Evolutionary conservation across 352 stramenopile genomes (phyloP), one percentile per base, ranked within the genome.

Genomic region (Globisporangium rhizosaccharum): DNA sequence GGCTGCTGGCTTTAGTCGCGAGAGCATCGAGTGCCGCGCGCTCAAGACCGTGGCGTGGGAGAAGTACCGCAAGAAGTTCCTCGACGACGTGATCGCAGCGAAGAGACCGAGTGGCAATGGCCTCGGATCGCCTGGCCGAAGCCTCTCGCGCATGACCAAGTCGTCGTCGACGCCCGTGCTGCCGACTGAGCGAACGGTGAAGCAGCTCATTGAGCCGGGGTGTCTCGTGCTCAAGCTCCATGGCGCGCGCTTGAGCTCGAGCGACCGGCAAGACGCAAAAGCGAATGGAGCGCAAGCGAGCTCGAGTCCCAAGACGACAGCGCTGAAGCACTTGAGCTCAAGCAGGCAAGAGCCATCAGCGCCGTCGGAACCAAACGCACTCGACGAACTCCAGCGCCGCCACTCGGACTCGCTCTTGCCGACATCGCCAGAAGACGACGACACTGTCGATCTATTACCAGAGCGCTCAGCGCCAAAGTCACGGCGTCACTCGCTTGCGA

Each of bases 31-130:
- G 55, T 87, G 71, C 42, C 79, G 83, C 3, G 80, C 82, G 2
- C 59, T 93, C 2, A 93, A 93, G 59, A 91, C 75, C 12, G 72
- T 89, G 15, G 79, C 74, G 2, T 93, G 83, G 83, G 83, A 93
- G 28, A 74, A 75, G 54, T 93, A 93, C 57, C 84, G 85, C 20
- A 79, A 85, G 56, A 56, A 67, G 10, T 89, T 85, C 53, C 70
- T 90, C 26, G 62, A 57, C 14, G 68, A 82, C 25, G 56, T 90
- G 26, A 59, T 85, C 49, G 49, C 57, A 3, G 56, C 67, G 20
- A 71, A 67, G 50, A 56, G 45, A 14, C 58, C 62, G 63, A 50
- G 39, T 56, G 62, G 48, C 36, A 36, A 46, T 30, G 28, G 45
- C 4, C 67, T 70, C 39, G 57, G 66, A 20, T 53, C 47, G 4